phyloP scores from a whole-genome alignment of 2,329 filamentous ascomycete genomes.

The Colletotrichum sp. region DNA sequence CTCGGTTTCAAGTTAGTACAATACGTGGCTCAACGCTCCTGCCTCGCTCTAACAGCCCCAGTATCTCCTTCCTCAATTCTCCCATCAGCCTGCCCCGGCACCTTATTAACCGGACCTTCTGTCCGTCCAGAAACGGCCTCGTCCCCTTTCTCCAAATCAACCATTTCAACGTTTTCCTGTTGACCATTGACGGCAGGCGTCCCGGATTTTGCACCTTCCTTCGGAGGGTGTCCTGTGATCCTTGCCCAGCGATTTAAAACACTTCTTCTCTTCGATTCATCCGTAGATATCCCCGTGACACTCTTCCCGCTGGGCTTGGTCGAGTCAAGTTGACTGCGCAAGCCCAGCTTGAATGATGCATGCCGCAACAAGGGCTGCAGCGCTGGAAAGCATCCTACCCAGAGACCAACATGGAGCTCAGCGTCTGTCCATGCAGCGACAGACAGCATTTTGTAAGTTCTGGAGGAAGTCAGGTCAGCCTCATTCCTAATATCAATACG shows the following conservation, averaged over 20 bases:
- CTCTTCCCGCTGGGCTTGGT: not conserved
- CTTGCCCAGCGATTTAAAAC: not conserved
- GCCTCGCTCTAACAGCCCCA: no score
- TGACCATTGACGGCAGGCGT: not conserved
- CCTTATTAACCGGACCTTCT: not conserved
- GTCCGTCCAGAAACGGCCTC: not conserved
- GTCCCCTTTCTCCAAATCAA: not conserved
- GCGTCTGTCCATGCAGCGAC: slow-evolving; percentile 44
- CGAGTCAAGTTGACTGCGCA: not conserved
- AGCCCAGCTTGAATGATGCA: not conserved
- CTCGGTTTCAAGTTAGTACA: no score
- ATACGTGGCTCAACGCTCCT: no score
- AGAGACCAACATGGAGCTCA: slow-evolving; percentile 47
- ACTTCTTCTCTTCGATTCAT: not conserved
- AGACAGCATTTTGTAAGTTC: slow-evolving; percentile 40
- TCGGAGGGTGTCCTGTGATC: not conserved
- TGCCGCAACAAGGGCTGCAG: slow-evolving; percentile 34
- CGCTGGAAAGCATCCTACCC: slow-evolving; percentile 45
- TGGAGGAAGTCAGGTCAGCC: slow-evolving; percentile 3
- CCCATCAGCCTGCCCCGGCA: accelerated
- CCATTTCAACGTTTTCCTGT: not conserved
- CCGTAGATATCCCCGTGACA: not conserved
- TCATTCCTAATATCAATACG: not conserved
- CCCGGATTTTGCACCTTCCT: not conserved
- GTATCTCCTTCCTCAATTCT: not conserved